Evolutionary conservation across 495 filamentous ascomycete species (phyloP).

Genomic region (Penicillium roqueforti): DNA sequence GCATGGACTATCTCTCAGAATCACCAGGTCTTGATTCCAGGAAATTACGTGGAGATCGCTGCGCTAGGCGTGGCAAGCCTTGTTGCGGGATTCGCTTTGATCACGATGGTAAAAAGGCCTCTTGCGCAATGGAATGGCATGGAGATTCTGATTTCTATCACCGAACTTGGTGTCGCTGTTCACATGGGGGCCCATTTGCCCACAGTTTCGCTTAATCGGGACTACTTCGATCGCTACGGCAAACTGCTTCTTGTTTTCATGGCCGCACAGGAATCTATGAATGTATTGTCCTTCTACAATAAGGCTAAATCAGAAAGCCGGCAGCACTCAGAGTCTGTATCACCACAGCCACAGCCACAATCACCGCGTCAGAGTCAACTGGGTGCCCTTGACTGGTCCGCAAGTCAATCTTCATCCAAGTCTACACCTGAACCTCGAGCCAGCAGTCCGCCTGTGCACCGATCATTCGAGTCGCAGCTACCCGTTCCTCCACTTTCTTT

Average conservation of each 20-base stretch:
- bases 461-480: constrained; percentile 18
- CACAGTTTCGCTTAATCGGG: constrained; percentile 26
- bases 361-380: background rate
- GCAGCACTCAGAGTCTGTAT: constrained; percentile 2
- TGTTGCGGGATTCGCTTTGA: constrained; percentile 38
- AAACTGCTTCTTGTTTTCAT: constrained; percentile 42
- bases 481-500: constrained; percentile 33
- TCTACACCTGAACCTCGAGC: constrained; percentile 13
- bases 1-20: constrained; percentile 38
- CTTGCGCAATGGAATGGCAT: constrained; percentile 39
- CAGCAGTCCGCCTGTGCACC: constrained; percentile 13
- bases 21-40: constrained; percentile 29
- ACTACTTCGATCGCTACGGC: constrained; percentile 43
- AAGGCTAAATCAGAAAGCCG: constrained; percentile 5
- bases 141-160: constrained; percentile 43
- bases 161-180: constrained; percentile 38
- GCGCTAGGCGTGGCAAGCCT: constrained; percentile 41
- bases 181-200: constrained; percentile 41
- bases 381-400: constrained; percentile 13
- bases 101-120: constrained; percentile 37
- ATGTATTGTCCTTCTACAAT: constrained; percentile 28
- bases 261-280: constrained; percentile 36
- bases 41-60: constrained; percentile 40
- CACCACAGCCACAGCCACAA: constrained; percentile 1
- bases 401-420: constrained; percentile 5